phyloP scores from a whole-genome alignment of 306 rosid species.

The Gastrolobium villosum region DNA sequence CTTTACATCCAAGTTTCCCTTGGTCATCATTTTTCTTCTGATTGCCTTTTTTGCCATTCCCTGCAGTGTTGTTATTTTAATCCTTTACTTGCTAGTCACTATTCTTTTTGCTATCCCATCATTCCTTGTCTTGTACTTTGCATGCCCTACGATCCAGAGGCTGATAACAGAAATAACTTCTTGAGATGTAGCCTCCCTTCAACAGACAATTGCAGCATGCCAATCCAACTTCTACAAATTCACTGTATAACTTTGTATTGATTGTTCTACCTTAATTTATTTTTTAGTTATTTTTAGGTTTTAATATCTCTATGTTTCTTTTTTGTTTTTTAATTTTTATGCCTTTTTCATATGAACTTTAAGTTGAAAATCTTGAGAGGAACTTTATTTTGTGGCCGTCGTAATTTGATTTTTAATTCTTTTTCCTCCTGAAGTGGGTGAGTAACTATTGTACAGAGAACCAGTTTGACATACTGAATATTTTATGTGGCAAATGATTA shows the following conservation, averaged over 20 bases:
- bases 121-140: conserved; percentile 73
- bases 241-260: conserved; percentile 25
- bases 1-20: conserved; percentile 83
- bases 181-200: conserved; percentile 53
- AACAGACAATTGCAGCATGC: conserved; percentile 31
- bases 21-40: conserved; percentile 73
- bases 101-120: conserved; percentile 90
- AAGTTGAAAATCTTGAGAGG: conserved; percentile 42
- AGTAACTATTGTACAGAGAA: conserved; percentile 45
- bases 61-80: conserved; percentile 73
- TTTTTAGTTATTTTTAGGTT: conserved; percentile 39
- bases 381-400: conserved; percentile 25
- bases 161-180: conserved; percentile 78
- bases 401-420: conserved; percentile 33
- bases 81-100: conserved; percentile 79
- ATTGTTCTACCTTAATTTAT: conserved; percentile 24
- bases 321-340: conserved; percentile 22
- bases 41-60: conserved; percentile 75
- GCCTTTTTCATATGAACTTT: conserved; percentile 17
- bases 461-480: conserved; percentile 17
- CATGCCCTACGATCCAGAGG: conserved; percentile 78
- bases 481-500: conserved; percentile 31
- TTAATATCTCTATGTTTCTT: conserved; percentile 29
- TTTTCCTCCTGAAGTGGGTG: conserved; percentile 6
- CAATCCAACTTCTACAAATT: conserved; percentile 33